Percentiles rank a stretch among this genome's conserved stretches.
Evolutionary conservation across 164 flowering plant species (phyloP).

Genomic region (Chimonanthus salicifolius): DNA sequence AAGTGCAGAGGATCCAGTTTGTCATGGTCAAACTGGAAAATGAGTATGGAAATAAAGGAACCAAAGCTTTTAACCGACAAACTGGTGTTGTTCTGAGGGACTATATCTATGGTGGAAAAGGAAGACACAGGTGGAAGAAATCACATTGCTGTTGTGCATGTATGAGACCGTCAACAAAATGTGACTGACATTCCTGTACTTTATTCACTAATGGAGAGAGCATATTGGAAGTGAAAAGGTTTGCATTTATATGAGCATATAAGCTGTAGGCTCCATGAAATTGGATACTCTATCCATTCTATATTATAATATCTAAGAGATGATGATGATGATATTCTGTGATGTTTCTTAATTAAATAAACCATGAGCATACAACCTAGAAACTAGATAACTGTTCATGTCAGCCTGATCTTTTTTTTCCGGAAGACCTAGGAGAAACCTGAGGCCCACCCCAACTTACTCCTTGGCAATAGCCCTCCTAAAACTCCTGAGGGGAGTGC

Average conservation of each 20-base stretch:
- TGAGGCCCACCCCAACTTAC: no score
- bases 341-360: background rate
- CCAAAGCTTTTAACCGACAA: conserved; percentile 24
- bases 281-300: background rate
- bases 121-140: conserved; percentile 38
- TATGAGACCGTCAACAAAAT: conserved; percentile 35
- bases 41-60: conserved; percentile 42
- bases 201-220: background rate
- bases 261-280: background rate
- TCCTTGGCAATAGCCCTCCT: no score
- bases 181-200: conserved; percentile 18
- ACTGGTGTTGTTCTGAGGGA: conserved; percentile 49
- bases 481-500: no score
- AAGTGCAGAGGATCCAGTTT: conserved; percentile 68
- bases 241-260: background rate
- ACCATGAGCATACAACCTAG: background rate
- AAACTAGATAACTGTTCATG: conserved; percentile 6
- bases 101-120: conserved; percentile 43
- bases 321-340: background rate
- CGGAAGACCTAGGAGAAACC: no score
- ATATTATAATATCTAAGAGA: conserved; percentile 1
- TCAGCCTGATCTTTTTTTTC: background rate
- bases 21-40: conserved; percentile 53
- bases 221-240: background rate
- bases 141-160: conserved; percentile 48